Base-by-base conservation (phyloP, 2,329 filamentous ascomycete genomes). In the Claviceps digitariae region DNA sequence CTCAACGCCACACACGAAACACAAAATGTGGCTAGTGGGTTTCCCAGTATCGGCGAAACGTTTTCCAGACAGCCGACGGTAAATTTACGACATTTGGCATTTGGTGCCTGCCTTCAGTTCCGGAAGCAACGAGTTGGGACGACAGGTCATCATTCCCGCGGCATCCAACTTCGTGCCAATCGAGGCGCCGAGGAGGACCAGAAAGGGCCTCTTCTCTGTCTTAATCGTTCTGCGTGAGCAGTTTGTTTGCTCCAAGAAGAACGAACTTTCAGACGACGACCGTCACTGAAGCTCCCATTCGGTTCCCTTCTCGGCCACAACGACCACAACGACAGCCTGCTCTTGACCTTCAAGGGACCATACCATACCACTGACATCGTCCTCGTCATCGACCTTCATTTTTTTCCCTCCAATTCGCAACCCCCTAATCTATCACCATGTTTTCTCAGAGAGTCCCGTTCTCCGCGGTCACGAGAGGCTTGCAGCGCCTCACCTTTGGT, bases 391-490 rank as follows among this genome's bases (percentile, higher is more conserved):
- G 15, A n/a, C 17, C 34, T 29, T 38, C 3, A 38, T n/a, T n/a
- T n/a, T 1, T 38, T 13, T 1, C 13, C 12, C 5, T 4, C 5
- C n/a, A 17, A 6, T 8, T 17, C 15, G 17, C 15, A 9, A n/a
- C 15, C 36, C 4, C 13, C 13, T 17, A 38, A 9, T 8, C 8
- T 23, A 4, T 5, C 29, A 48, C 2, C 20, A 69, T 69, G 67
- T 57, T 69, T 17, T 62, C 64, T 49, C 58, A 60, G 53, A 59
- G 64, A 48, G 51, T 68, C 25, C 60, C 63, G 50, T 54, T 68
- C 9, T 60, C 61, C 27, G 61, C 60, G 48, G 60, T 59, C 29
- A 60, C 64, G 55, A 62, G 62, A 45, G 59, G 62, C 56, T 54
- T 62, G 44, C 61, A 64, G 50, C 61, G 63, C 23, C 57, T 68